phyloP scores from a whole-genome alignment of 148 eudicot species.

The Rhododendron ferrugineum region DNA sequence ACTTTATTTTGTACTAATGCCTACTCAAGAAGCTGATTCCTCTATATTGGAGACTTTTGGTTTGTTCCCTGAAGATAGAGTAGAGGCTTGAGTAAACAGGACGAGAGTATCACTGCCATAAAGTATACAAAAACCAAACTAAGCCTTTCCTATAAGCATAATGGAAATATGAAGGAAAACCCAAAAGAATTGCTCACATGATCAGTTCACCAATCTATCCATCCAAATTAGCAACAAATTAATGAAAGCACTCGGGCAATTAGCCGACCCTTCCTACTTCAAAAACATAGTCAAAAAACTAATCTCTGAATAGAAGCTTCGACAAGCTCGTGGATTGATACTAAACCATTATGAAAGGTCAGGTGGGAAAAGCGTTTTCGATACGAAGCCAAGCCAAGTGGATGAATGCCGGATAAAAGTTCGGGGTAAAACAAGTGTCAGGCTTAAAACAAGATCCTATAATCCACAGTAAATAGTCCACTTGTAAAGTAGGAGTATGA shows the following conservation, averaged over 20 bases:
- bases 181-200: not conserved
- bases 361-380: not conserved
- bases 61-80: not conserved
- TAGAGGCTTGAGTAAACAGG: not conserved
- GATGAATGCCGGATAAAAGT: not conserved
- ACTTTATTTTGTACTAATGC: constrained; percentile 17
- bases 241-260: not conserved
- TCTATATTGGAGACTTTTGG: not conserved
- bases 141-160: not conserved
- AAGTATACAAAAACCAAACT: not conserved
- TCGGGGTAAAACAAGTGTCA: not conserved
- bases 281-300: not conserved
- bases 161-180: not conserved
- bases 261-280: not conserved
- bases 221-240: not conserved
- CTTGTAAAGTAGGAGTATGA: not conserved
- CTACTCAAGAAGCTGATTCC: constrained; percentile 32
- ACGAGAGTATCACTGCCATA: not conserved
- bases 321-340: not conserved
- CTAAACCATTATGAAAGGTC: not conserved
- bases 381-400: not conserved
- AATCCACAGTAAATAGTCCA: not conserved
- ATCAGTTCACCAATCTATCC: not conserved
- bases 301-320: not conserved
- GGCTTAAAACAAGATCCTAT: not conserved